A percentile compares a stretch with the other conserved stretches of the same genome.
Conservation (phyloP, 2,329 filamentous ascomycete genomes). For the Cladobotryum mycophilum region DNA sequence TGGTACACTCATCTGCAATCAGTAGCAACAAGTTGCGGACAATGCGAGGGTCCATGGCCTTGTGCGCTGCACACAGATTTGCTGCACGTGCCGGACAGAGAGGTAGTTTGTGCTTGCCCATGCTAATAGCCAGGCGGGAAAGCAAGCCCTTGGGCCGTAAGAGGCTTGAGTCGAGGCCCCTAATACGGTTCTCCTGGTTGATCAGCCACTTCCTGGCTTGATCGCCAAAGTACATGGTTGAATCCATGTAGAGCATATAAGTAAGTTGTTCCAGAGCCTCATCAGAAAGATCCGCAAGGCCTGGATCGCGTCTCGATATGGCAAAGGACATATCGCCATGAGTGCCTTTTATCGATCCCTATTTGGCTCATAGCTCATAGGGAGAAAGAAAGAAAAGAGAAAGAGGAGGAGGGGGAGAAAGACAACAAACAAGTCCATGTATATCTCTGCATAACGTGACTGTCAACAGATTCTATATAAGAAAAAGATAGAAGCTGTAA, state of each 20-base stretch:
- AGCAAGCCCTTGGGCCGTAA: conserved; percentile 24
- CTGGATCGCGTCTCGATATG: conserved; percentile 12
- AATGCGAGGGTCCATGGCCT: conserved; percentile 34
- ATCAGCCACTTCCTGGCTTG: conserved; percentile 32
- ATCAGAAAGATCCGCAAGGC: conserved; percentile 16
- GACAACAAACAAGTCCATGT: no score
- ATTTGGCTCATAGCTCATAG: no score
- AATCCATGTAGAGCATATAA: conserved; percentile 31
- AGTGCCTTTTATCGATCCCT: not conserved
- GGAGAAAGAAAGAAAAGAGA: no score
- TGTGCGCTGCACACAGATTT: conserved; percentile 36
- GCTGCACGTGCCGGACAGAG: conserved; percentile 27
- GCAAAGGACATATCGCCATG: conserved; percentile 13
- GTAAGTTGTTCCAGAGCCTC: conserved; percentile 28
- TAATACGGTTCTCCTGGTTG: conserved; percentile 23
- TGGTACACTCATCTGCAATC: conserved; percentile 36
- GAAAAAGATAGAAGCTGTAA: no score
- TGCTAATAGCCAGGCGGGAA: conserved; percentile 26
- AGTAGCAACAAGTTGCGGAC: conserved; percentile 39
- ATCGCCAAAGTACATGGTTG: conserved; percentile 10
- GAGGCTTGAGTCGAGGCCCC: conserved; percentile 12
- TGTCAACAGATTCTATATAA: no score
- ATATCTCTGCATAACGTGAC: not conserved
- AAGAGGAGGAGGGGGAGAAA: no score
- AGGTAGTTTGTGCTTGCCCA: conserved; percentile 19